Evolutionary conservation across 2,329 filamentous ascomycete genomes (phyloP), one percentile per base, ranked within the genome.

Genomic region (Seiridium unicorne): DNA sequence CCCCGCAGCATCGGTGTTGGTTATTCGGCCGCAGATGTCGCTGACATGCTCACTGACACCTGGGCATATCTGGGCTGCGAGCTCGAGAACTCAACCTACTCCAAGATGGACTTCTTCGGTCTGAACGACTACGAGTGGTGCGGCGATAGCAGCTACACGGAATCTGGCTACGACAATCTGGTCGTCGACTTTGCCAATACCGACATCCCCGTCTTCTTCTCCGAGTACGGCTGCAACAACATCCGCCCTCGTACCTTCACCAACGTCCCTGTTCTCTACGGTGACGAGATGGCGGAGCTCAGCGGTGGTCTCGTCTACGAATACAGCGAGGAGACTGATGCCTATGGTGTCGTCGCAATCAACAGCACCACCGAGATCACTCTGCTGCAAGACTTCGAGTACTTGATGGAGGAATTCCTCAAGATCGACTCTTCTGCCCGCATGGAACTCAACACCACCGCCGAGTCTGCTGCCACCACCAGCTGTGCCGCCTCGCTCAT

Each of bases 251-350:
- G 90, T 61, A 75, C 85, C 66, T 93, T 92, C 77, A 87, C 89
- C 66, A 90, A 93, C 74, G 87, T 91, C 7, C 80, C 79, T 60
- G 80, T 86, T 60, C 84, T 93, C 63, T 92, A 93, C 74, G 83
- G 89, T 60, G 70, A 79, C 42, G 53, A 61, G 44, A 86, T 76
- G 5, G 72, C 79, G 26, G 79, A 86, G 57, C 85, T 93, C 68
- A 89, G 86, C 58, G 90, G 90, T 63, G 90, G 89, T 61, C 79
- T 93, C 54, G 89, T 92, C 54, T 93, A 93, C 77, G 89, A 93
- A 75, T 93, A 86, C 76, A 86, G 85, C 1, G 81, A 92, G 73
- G 90, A 92, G 71, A 74, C 77, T 46, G 86, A 87, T 71, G 76
- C 84, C 67, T 87, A 78, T 63, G 85, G 85, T 56, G 80, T 92